Conservation (phyloP, 805 yeast species). For the Saccharomyces jurei region DNA sequence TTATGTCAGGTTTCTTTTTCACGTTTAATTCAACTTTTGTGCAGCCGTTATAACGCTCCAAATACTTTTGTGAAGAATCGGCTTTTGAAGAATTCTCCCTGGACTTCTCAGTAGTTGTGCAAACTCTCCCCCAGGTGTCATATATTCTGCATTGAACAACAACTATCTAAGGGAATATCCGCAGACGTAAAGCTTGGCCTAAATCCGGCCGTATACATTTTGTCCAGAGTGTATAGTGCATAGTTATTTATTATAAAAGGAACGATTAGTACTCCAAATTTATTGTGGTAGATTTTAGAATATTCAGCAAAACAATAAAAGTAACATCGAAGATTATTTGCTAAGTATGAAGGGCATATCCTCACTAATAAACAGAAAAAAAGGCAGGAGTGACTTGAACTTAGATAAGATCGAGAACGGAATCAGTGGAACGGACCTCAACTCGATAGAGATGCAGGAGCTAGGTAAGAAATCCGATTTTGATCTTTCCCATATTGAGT, state of each 20-base stretch:
- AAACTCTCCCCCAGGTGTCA: neutral
- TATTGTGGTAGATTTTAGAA: neutral
- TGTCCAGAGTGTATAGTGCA: neutral
- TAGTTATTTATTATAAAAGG: neutral
- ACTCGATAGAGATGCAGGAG: neutral
- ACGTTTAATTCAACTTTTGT: neutral
- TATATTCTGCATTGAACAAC: too few species aligned
- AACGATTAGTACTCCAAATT: neutral
- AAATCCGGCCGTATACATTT: neutral
- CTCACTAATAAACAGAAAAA: neutral
- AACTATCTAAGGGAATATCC: too few species aligned
- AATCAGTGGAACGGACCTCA: neutral
- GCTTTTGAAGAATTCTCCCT: neutral
- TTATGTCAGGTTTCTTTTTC: neutral
- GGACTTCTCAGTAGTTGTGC: neutral
- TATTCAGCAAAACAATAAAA: neutral
- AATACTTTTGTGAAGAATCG: neutral
- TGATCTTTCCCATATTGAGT: conserved; percentile 8
- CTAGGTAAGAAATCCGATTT: conserved; percentile 1
- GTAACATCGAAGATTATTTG: neutral
- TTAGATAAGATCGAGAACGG: neutral
- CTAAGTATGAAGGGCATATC: neutral
- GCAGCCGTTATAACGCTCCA: neutral
- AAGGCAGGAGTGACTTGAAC: neutral
- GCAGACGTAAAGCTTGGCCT: neutral